A percentile compares a stretch with the other conserved stretches of the same genome.
These are phyloP conservation scores for Fusarium sp. DNA, from an alignment of 2,329 filamentous ascomycete species.

Conservation along the genomic window DNA sequence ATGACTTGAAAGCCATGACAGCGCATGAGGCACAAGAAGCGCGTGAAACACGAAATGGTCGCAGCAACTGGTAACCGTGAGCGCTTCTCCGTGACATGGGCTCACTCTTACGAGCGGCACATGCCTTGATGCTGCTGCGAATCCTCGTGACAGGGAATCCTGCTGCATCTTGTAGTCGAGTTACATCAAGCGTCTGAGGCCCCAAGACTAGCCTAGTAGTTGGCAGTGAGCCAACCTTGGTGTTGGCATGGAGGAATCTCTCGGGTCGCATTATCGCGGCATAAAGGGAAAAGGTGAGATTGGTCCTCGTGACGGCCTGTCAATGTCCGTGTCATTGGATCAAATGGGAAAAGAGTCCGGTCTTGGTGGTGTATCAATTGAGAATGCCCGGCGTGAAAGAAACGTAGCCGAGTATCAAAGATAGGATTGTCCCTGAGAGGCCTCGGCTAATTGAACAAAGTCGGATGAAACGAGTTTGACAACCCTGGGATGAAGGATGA, in stretches of 20 bases:
- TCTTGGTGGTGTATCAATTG: neutral
- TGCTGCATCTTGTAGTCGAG: slow-evolving; percentile 30
- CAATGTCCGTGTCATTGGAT: neutral
- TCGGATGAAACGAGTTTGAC: slow-evolving; percentile 14
- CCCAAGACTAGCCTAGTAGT: slow-evolving; percentile 1
- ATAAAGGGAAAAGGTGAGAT: neutral
- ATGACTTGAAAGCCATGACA: slow-evolving; percentile 27
- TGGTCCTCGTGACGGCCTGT: neutral
- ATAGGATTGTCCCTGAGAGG: neutral
- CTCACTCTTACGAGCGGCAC: slow-evolving; percentile 13
- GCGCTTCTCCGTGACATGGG: slow-evolving; percentile 2
- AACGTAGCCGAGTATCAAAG: neutral
- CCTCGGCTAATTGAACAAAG: slow-evolving; percentile 10
- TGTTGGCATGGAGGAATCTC: neutral
- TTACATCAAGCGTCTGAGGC: slow-evolving; percentile 32
- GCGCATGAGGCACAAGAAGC: slow-evolving; percentile 7
- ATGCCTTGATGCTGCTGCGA: neutral
- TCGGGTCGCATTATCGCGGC: neutral
- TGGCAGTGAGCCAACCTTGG: neutral
- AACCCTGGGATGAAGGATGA: slow-evolving; percentile 24
- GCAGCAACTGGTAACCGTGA: slow-evolving; percentile 8
- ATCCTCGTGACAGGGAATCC: slow-evolving; percentile 27
- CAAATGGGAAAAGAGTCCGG: slow-evolving; percentile 1
- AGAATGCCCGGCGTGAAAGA: neutral
- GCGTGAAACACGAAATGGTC: slow-evolving; percentile 14